Evolutionary conservation across 2,329 filamentous ascomycete species (phyloP).

Genomic region (Ceratocystis ficicola): DNA sequence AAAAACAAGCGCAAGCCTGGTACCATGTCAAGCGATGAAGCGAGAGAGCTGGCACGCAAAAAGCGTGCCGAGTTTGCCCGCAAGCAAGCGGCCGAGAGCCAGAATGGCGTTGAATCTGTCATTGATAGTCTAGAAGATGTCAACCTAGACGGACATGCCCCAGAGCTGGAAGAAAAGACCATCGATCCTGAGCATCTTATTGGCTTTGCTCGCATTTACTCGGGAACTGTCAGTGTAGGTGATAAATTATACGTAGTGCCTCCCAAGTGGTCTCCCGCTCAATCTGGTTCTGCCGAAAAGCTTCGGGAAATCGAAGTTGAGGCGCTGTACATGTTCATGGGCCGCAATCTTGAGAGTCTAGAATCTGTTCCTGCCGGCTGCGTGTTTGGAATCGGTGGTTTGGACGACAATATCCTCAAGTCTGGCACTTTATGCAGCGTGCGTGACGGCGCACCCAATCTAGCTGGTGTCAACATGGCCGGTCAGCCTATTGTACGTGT

Average conservation of each 20-base stretch:
- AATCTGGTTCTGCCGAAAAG: slow-evolving; percentile 57
- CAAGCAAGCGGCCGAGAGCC: slow-evolving; percentile 50
- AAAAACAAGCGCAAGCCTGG: slow-evolving; percentile 65
- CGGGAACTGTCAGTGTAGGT: slow-evolving; percentile 76
- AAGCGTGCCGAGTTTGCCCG: slow-evolving; percentile 82
- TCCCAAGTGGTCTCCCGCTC: slow-evolving; percentile 80
- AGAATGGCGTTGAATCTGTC: slow-evolving; percentile 29
- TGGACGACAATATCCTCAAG: slow-evolving; percentile 90
- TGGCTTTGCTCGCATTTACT: slow-evolving; percentile 88
- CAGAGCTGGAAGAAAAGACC: slow-evolving; percentile 42
- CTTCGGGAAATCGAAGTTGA: slow-evolving; percentile 76
- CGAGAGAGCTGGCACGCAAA: slow-evolving; percentile 70
- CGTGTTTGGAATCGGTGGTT: slow-evolving; percentile 85
- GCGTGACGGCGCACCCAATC: slow-evolving; percentile 72
- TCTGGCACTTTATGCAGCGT: slow-evolving; percentile 87
- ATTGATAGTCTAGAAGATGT: slow-evolving; percentile 28
- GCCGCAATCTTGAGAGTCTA: slow-evolving; percentile 70
- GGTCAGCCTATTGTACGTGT: slow-evolving; percentile 90
- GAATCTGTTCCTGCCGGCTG: slow-evolving; percentile 81
- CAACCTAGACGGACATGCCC: slow-evolving; percentile 43
- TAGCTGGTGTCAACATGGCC: slow-evolving; percentile 69
- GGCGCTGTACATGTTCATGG: slow-evolving; percentile 92
- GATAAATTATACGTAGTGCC: slow-evolving; percentile 84
- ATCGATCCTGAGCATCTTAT: slow-evolving; percentile 77
- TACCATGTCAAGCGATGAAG: slow-evolving; percentile 76